These are phyloP conservation scores for Alternaria triticina DNA, from an alignment of 2,329 filamentous ascomycete genomes.

Conservation along the genomic window DNA sequence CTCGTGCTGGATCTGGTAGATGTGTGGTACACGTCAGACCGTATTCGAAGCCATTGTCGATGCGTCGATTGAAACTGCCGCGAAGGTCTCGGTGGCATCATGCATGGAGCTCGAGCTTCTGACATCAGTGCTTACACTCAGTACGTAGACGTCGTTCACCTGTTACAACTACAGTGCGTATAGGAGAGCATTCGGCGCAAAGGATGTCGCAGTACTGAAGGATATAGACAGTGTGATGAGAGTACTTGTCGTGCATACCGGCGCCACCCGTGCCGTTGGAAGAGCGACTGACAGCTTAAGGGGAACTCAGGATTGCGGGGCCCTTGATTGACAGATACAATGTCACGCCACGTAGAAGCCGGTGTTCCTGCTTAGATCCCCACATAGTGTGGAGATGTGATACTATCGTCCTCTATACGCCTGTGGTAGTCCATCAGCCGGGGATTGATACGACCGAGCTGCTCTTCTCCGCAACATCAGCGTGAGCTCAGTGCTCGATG, in stretches of 20 bases:
- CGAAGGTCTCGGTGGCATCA: background rate
- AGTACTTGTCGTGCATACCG: background rate
- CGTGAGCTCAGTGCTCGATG: background rate
- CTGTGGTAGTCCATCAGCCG: background rate
- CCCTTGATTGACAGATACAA: background rate
- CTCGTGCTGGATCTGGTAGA: background rate
- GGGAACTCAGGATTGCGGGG: background rate
- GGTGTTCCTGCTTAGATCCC: background rate
- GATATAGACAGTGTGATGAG: background rate
- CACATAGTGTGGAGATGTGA: background rate
- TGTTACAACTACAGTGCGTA: background rate
- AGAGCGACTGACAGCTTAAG: background rate
- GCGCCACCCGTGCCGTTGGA: conserved; percentile 1
- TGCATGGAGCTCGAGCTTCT: background rate
- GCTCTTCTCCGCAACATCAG: background rate
- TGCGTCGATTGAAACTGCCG: background rate
- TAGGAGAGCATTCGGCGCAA: background rate
- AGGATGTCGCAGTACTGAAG: background rate
- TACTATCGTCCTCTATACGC: background rate
- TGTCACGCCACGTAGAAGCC: background rate
- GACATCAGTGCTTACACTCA: background rate
- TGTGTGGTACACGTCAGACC: conserved; percentile 8
- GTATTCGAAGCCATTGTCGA: background rate
- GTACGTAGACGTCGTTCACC: background rate
- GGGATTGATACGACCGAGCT: background rate